phyloP scores from a whole-genome alignment of 371 early-diverging fungal genomes.

The Polyrhizophydium stewartii region DNA sequence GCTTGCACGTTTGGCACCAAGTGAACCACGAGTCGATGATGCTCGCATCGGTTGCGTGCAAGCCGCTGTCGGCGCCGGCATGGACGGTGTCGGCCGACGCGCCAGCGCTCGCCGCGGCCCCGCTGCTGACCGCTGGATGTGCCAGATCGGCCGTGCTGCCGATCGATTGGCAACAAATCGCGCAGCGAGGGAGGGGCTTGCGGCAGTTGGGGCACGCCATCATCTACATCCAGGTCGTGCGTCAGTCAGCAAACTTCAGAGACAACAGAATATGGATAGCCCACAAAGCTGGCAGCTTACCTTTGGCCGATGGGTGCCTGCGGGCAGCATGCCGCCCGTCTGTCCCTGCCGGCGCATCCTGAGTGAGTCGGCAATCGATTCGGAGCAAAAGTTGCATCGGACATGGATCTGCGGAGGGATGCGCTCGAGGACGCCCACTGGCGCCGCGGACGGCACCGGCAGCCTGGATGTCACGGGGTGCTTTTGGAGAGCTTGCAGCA shows the following conservation, averaged over 20 bases:
- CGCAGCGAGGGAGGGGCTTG: conserved; percentile 88
- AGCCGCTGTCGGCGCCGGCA: neutral
- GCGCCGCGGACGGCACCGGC: conserved; percentile 1
- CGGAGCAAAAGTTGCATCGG: conserved; percentile 80
- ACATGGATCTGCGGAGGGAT: conserved; percentile 76
- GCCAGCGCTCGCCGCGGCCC: neutral
- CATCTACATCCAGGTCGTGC: conserved; percentile 37
- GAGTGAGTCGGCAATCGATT: conserved; percentile 17
- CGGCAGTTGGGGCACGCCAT: conserved; percentile 81
- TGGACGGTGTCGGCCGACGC: conserved; percentile 61
- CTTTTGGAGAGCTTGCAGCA: neutral
- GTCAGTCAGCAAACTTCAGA: conserved; percentile 8
- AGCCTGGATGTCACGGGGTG: neutral
- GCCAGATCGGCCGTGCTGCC: neutral
- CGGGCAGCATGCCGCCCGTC: neutral
- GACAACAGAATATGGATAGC: neutral
- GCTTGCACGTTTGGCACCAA: conserved; percentile 96
- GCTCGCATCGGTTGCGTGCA: neutral
- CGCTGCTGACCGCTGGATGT: neutral
- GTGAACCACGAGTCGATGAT: conserved; percentile 87
- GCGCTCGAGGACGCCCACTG: conserved; percentile 1
- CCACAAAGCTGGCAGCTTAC: conserved; percentile 1
- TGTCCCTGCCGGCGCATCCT: neutral
- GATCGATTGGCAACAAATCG: conserved; percentile 59
- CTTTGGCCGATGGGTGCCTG: conserved; percentile 10